These are phyloP conservation scores for Paramecium biaurelia DNA, from an alignment of 73 alveolate species.

Conservation along the genomic window DNA sequence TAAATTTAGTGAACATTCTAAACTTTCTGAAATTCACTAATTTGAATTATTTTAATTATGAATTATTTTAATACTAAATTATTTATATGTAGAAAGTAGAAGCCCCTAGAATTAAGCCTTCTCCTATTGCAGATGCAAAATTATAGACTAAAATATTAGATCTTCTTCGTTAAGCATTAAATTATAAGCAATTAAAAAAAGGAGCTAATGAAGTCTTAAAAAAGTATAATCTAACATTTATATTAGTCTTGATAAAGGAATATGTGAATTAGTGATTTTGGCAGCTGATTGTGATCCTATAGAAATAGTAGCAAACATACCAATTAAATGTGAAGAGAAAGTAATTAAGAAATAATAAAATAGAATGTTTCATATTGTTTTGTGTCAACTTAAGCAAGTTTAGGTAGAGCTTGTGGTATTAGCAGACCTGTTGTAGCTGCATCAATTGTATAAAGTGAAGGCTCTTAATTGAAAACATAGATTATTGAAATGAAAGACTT, in stretches of 20 bases:
- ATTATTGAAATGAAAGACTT: constrained; percentile 63
- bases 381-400: constrained; percentile 94
- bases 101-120: constrained; percentile 58
- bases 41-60: constrained; percentile 16
- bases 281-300: constrained; percentile 99
- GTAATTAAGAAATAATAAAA: not conserved
- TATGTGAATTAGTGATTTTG: constrained; percentile 95
- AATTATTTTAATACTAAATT: constrained; percentile 14
- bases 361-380: constrained; percentile 99
- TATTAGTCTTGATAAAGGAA: constrained; percentile 94
- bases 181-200: constrained; percentile 57
- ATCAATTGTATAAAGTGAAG: constrained; percentile 49
- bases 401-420: constrained; percentile 99
- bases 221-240: constrained; percentile 16
- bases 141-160: constrained; percentile 51
- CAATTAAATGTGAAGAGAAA: constrained; percentile 93
- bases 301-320: constrained; percentile 98
- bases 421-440: constrained; percentile 93
- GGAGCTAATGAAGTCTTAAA: constrained; percentile 65
- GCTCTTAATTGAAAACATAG: constrained; percentile 60
- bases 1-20: not conserved
- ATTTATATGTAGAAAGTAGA: constrained; percentile 36
- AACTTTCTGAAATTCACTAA: constrained; percentile 16
- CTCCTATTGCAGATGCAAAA: constrained; percentile 64
- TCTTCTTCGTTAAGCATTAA: constrained; percentile 50